Evolutionary conservation across 371 early-diverging fungal species (phyloP).

Genomic region (Saksenaea oblongispora): DNA sequence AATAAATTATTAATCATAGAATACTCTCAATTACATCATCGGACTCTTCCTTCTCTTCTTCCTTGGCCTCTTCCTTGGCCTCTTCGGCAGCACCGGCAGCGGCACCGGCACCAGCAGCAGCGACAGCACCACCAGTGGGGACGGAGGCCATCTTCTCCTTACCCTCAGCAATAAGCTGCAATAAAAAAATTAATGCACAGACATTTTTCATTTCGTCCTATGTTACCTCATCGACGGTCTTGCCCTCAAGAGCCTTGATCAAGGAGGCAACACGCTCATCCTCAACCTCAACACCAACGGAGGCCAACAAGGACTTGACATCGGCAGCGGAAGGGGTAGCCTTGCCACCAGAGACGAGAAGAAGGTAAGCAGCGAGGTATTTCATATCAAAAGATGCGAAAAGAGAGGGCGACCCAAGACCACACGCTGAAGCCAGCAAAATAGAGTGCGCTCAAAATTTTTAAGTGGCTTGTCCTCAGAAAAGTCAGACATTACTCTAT

Average conservation of each 20-base stretch:
- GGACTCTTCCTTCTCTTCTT: slow-evolving; percentile 87
- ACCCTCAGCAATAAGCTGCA: slow-evolving; percentile 87
- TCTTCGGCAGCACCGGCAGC: slow-evolving; percentile 54
- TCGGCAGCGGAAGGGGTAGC: slow-evolving; percentile 80
- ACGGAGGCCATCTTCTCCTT: slow-evolving; percentile 90
- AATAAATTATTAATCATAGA: neutral
- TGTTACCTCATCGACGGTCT: slow-evolving; percentile 79
- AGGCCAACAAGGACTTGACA: slow-evolving; percentile 82
- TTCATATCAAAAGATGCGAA: slow-evolving; percentile 66
- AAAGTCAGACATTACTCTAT: no score
- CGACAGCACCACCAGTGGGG: slow-evolving; percentile 87
- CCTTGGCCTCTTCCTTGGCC: slow-evolving; percentile 64
- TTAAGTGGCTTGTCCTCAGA: neutral
- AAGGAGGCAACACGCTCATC: slow-evolving; percentile 75
- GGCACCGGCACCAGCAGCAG: slow-evolving; percentile 63
- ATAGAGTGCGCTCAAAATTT: slow-evolving; percentile 1
- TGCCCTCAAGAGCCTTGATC: slow-evolving; percentile 83
- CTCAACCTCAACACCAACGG: slow-evolving; percentile 95
- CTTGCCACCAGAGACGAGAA: slow-evolving; percentile 91
- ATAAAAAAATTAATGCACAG: neutral
- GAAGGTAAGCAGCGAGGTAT: slow-evolving; percentile 97
- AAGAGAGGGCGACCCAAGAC: slow-evolving; percentile 53
- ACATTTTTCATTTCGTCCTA: neutral
- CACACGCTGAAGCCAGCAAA: slow-evolving; percentile 55
- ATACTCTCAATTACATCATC: slow-evolving; percentile 59